Evolutionary conservation across 495 filamentous ascomycete genomes (phyloP).

Genomic region (Cladorrhinum samala): DNA sequence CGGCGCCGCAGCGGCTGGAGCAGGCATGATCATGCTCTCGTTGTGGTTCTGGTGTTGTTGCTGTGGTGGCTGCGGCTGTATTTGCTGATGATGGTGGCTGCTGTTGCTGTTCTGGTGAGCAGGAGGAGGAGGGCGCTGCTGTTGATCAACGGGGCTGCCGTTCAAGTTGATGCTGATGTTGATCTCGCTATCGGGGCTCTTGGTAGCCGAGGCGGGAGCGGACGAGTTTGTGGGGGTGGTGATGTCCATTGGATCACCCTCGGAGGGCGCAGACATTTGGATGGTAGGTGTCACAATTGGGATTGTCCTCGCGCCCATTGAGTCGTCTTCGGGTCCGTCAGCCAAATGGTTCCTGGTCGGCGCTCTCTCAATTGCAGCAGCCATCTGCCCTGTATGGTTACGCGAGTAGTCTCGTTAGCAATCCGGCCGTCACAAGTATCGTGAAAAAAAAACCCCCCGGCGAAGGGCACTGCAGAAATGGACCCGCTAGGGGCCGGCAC

Average conservation of each 20-base stretch:
- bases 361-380: constrained; percentile 42
- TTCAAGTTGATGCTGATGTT: constrained; percentile 29
- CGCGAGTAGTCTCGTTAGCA: constrained; percentile 13
- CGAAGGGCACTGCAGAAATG: background rate
- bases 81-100: background rate
- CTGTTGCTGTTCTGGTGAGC: constrained; percentile 19
- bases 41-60: constrained; percentile 19
- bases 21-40: constrained; percentile 36
- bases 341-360: constrained; percentile 31
- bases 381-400: constrained; percentile 39
- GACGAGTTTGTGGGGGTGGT: constrained; percentile 41
- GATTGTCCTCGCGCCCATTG: constrained; percentile 40
- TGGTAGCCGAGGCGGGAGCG: constrained; percentile 35
- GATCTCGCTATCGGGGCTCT: constrained; percentile 41
- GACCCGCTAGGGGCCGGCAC: constrained; percentile 4
- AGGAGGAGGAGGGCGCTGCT: constrained; percentile 18
- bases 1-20: constrained; percentile 61
- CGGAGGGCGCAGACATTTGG: constrained; percentile 44
- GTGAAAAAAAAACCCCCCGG: constrained; percentile 3
- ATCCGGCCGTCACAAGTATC: constrained; percentile 7
- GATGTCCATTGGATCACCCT: constrained; percentile 48
- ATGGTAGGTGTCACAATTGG: constrained; percentile 46
- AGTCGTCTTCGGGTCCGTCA: constrained; percentile 30
- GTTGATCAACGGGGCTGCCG: background rate
- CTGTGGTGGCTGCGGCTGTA: too few species aligned